phyloP scores from a whole-genome alignment of 441 rosid genomes.

The Brassica balearica region DNA sequence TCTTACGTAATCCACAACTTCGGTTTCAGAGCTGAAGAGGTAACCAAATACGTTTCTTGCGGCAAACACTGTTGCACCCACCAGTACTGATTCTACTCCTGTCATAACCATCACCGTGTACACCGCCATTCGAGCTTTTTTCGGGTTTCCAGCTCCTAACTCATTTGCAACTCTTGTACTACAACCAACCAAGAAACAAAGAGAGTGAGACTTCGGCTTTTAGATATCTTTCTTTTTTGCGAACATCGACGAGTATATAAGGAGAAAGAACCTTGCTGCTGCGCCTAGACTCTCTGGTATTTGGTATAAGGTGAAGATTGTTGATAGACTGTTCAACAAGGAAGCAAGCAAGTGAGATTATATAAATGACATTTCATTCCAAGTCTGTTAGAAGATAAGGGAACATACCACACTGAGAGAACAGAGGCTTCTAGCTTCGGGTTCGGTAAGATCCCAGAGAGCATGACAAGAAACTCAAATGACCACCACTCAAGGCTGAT shows the following conservation, averaged over 20 bases:
- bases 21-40: conserved; percentile 65
- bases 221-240: neutral
- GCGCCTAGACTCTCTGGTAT: conserved; percentile 69
- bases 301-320: conserved; percentile 52
- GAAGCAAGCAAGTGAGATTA: neutral
- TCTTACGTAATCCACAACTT: conserved; percentile 72
- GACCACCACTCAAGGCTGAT: conserved; percentile 81
- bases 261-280: conserved; percentile 56
- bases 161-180: conserved; percentile 91
- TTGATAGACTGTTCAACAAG: conserved; percentile 53
- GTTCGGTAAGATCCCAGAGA: conserved; percentile 67
- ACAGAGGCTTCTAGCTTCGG: conserved; percentile 75
- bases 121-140: conserved; percentile 55
- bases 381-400: neutral
- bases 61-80: conserved; percentile 52
- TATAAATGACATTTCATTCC: neutral
- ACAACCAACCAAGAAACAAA: conserved; percentile 13
- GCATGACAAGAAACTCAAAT: conserved; percentile 61
- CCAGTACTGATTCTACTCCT: conserved; percentile 43
- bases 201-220: neutral
- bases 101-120: conserved; percentile 46
- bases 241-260: neutral
- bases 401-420: conserved; percentile 67
- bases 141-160: conserved; percentile 73
- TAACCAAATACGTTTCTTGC: conserved; percentile 61